Conservation (phyloP, 2,329 filamentous ascomycete genomes). For the Herpomyces periplanetae region DNA sequence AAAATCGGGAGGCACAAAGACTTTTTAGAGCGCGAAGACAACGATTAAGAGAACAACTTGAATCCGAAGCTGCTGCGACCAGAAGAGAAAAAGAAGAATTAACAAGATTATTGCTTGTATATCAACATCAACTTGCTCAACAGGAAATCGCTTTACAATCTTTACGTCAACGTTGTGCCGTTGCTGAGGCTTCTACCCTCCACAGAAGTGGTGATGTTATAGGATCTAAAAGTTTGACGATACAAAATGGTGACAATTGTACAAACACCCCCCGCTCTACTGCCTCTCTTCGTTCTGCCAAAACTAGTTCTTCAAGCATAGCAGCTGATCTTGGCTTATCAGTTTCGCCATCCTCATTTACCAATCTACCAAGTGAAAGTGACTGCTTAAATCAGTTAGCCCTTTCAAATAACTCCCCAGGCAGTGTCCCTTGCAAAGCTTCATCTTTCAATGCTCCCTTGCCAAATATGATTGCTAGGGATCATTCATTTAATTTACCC, state of each 20-base stretch:
- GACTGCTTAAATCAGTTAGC: too few relatives aligned
- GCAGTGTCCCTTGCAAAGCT: too few relatives aligned
- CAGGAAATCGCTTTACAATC: constrained; percentile 2
- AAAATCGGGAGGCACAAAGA: constrained; percentile 6
- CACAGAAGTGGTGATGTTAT: constrained; percentile 6
- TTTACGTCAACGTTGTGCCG: constrained; percentile 2
- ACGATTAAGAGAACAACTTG: constrained; percentile 8
- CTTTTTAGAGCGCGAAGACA: constrained; percentile 4
- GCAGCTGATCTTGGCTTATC: too few relatives aligned
- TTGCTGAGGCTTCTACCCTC: constrained; percentile 5
- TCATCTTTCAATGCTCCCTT: too few relatives aligned
- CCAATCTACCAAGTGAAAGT: too few relatives aligned
- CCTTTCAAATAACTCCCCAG: too few relatives aligned
- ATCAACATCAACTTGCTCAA: constrained; percentile 13
- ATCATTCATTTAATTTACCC: too few relatives aligned
- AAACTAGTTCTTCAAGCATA: too few relatives aligned
- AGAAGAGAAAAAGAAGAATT: constrained; percentile 10
- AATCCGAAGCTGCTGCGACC: constrained; percentile 13
- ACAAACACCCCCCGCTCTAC: constrained; percentile 14
- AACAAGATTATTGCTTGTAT: constrained; percentile 8
- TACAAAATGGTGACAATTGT: constrained; percentile 15
- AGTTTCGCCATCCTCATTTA: too few relatives aligned
- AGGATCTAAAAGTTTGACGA: constrained; percentile 8
- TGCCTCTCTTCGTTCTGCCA: too few relatives aligned
- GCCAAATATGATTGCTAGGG: too few relatives aligned